Base-by-base conservation (phyloP, 1,284 basidiomycete species). In the Ceratobasidium sp. region DNA sequence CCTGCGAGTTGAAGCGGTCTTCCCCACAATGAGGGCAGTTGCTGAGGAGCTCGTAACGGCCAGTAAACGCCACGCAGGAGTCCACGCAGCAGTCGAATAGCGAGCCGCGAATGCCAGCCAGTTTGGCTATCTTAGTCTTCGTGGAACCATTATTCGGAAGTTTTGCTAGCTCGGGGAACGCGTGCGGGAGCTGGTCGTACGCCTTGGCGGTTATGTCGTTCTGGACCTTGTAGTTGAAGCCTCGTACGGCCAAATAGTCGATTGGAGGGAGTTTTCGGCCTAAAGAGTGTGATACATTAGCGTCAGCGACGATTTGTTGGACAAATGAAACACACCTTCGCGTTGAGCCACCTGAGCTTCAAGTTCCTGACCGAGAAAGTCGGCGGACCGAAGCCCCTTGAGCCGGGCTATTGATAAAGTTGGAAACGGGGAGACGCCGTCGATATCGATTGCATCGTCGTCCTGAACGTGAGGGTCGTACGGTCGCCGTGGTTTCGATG, bases 1-100 rank as follows among this genome's bases (percentile, higher is more conserved):
- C 33, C 15, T 66, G 40, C 23, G 42, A 33, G 18, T 78, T 55
- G 46, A 39, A 78, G 13, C 77, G 44, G 7, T 69, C 40, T 39
- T 80, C 39, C 18, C 51, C 44, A 51, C 77, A 80, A 58, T 67
- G 60, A 15, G 77, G 77, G 44, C 79, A 80, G 6, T 55, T 15
- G n/a, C 55, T 44, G 39, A 75, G 60, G 1, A 23, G 13, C 3
- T 68, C 66, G 46, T 53, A 68, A 39, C 28, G 61, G 4, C 72
- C 70, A 23, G 78, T 78, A 42, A 69, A 80, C 9, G 71, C 71
- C 39, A 60, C 44, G 67, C 79, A 80, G 6, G 67, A 66, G 67
- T 79, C 67, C 9, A 77, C 39, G 58, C 79, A 80, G 46, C 77
- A 79, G 42, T 80, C 78, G 33, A 66, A 69, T 9, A 28, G 26